Evolutionary conservation across 2,329 filamentous ascomycete species (phyloP).

Genomic region (Dryadomyces quercus-mongolicae): DNA sequence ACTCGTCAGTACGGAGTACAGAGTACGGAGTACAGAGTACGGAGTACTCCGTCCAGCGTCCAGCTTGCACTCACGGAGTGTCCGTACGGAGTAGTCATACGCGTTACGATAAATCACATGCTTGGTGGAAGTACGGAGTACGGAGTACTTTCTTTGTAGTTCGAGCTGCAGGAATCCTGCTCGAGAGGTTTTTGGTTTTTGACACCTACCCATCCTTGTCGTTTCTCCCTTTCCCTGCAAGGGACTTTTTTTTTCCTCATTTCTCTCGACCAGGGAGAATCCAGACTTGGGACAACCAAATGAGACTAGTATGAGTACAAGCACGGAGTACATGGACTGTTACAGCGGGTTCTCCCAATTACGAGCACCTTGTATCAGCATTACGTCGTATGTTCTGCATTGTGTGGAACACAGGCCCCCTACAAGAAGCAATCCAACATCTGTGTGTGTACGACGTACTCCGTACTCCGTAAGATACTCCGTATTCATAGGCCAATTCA

Average conservation of each 20-base stretch:
- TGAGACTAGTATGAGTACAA: not conserved
- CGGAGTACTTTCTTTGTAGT: too few species aligned
- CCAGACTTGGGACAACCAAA: not conserved
- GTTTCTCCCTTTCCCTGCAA: not conserved
- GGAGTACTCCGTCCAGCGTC: too few species aligned
- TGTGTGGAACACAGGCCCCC: not conserved
- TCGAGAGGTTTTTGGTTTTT: not conserved
- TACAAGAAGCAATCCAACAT: not conserved
- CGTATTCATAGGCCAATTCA: too few species aligned
- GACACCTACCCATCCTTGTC: not conserved
- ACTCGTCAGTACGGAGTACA: too few species aligned
- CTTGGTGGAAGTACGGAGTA: too few species aligned
- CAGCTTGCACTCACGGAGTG: not conserved
- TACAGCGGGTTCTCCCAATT: not conserved
- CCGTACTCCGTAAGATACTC: too few species aligned
- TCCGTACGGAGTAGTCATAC: not conserved
- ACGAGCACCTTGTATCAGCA: not conserved
- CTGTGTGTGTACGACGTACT: too few species aligned
- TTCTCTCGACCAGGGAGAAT: not conserved
- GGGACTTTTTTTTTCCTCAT: not conserved
- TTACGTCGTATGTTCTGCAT: not conserved
- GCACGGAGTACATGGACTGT: not conserved
- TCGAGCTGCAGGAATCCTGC: too few species aligned
- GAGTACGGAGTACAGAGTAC: too few species aligned
- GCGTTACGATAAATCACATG: too few species aligned